phyloP scores from a whole-genome alignment of 2,329 filamentous ascomycete genomes.

The Sarocladiaceae sp. region DNA sequence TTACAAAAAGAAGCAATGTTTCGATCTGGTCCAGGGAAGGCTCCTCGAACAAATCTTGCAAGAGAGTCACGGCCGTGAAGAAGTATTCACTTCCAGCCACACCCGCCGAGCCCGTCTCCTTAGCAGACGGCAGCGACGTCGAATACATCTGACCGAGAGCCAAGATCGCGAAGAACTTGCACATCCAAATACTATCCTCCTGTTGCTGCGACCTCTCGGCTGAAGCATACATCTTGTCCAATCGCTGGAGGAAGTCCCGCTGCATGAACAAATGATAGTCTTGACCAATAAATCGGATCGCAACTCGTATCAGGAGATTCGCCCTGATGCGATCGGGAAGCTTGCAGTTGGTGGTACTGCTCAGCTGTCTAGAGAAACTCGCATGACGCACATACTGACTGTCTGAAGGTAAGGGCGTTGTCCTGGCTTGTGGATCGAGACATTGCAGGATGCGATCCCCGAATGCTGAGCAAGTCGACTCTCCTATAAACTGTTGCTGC shows the following conservation, averaged over 20 bases:
- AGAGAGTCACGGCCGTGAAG: too few relatives aligned
- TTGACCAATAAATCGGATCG: conserved; percentile 25
- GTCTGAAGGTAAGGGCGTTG: too few relatives aligned
- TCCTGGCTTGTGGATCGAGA: conserved; percentile 21
- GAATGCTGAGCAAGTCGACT: conserved; percentile 25
- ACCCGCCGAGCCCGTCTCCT: conserved; percentile 19
- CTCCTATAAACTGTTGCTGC: conserved; percentile 26
- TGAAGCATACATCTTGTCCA: conserved; percentile 29
- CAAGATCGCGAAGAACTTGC: conserved; percentile 40
- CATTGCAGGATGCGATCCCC: conserved; percentile 24
- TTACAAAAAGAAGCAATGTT: conserved; percentile 32
- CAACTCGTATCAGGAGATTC: conserved; percentile 23
- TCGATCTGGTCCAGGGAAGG: conserved; percentile 40
- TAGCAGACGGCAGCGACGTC: conserved; percentile 35
- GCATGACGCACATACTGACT: too few relatives aligned
- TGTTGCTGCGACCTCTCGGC: conserved; percentile 26
- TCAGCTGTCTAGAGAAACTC: conserved; percentile 22
- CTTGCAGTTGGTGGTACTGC: conserved; percentile 18
- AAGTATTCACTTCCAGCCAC: conserved; percentile 40
- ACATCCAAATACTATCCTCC: conserved; percentile 27
- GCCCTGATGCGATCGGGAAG: conserved; percentile 25
- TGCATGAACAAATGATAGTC: conserved; percentile 27
- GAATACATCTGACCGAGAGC: conserved; percentile 40
- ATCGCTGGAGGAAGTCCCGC: conserved; percentile 31
- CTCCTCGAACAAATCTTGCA: conserved; percentile 38